Evolutionary conservation across 2,329 filamentous ascomycete species (phyloP).

Genomic region (Beauveria scarabaeidicola): DNA sequence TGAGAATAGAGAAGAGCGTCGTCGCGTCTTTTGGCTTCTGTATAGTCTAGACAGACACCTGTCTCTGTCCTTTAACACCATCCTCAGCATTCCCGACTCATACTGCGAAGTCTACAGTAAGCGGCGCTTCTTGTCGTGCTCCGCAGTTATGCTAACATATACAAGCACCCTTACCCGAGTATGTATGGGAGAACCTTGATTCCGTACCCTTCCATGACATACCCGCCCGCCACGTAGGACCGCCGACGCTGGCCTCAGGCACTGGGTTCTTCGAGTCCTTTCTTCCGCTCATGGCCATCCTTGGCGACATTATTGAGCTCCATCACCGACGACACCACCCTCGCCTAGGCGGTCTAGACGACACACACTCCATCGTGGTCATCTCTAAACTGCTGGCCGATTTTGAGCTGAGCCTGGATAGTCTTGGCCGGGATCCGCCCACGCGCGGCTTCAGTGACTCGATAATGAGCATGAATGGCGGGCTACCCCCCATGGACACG

Average conservation of each 20-base stretch:
- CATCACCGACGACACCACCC: slow-evolving; percentile 36
- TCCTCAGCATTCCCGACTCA: slow-evolving; percentile 35
- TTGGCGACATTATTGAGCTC: slow-evolving; percentile 40
- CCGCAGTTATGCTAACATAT: neutral
- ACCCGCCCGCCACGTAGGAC: slow-evolving; percentile 28
- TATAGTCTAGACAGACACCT: slow-evolving; percentile 40
- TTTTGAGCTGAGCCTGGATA: slow-evolving; percentile 31
- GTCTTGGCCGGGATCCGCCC: slow-evolving; percentile 19
- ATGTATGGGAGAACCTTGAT: slow-evolving; percentile 32
- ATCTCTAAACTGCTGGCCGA: slow-evolving; percentile 29
- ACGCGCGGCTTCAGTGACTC: slow-evolving; percentile 2
- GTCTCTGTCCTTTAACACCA: slow-evolving; percentile 37
- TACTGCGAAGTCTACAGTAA: slow-evolving; percentile 34
- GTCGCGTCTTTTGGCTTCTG: slow-evolving; percentile 39
- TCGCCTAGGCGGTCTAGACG: slow-evolving; percentile 28
- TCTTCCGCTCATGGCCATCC: slow-evolving; percentile 38
- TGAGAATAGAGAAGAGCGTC: slow-evolving; percentile 37
- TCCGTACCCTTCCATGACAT: slow-evolving; percentile 21
- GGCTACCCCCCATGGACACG: slow-evolving; percentile 12
- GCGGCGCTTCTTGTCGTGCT: neutral
- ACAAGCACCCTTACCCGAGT: slow-evolving; percentile 31
- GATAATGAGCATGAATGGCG: slow-evolving; percentile 4
- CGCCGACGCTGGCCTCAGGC: slow-evolving; percentile 31
- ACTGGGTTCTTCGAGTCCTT: slow-evolving; percentile 42
- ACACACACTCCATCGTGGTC: slow-evolving; percentile 24